A percentile compares a stretch with the other conserved stretches of the same genome.
These are phyloP conservation scores for Apiotrichum akiyoshidainum DNA, from an alignment of 1,284 basidiomycete genomes.

Conservation along the genomic window DNA sequence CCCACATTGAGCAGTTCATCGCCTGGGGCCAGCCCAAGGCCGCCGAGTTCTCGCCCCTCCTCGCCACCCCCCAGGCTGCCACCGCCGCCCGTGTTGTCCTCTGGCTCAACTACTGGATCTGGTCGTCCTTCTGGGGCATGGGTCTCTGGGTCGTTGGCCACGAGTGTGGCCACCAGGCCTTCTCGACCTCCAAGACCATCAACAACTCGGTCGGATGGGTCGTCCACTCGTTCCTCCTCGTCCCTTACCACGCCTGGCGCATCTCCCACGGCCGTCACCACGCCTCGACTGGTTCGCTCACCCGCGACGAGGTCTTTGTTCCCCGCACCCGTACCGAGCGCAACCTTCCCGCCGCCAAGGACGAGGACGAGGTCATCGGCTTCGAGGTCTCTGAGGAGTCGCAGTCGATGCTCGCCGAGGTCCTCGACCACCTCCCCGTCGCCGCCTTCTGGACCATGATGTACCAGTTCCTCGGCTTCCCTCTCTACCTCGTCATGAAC, in stretches of 20 bases:
- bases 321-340: constrained; percentile 78
- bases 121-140: constrained; percentile 79
- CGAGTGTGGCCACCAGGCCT: constrained; percentile 91
- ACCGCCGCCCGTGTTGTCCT: constrained; percentile 64
- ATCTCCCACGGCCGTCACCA: constrained; percentile 97
- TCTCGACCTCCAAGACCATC: constrained; percentile 84
- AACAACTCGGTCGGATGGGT: constrained; percentile 95
- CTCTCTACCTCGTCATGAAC: constrained; percentile 77
- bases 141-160: constrained; percentile 88
- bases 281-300: constrained; percentile 90
- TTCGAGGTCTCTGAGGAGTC: constrained; percentile 62
- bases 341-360: constrained; percentile 64
- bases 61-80: constrained; percentile 54
- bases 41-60: constrained; percentile 1
- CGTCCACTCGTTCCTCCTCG: constrained; percentile 86
- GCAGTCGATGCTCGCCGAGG: constrained; percentile 75
- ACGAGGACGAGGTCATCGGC: constrained; percentile 62
- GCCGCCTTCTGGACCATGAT: constrained; percentile 62
- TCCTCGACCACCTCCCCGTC: constrained; percentile 88
- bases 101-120: constrained; percentile 78
- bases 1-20: constrained; percentile 61
- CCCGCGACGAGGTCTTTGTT: constrained; percentile 94
- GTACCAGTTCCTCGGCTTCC: constrained; percentile 81
- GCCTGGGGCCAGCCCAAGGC: constrained; percentile 11
- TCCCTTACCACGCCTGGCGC: constrained; percentile 97